These are phyloP conservation scores for Allium cepa DNA, from an alignment of 106 monocot genomes.

Conservation along the genomic window DNA sequence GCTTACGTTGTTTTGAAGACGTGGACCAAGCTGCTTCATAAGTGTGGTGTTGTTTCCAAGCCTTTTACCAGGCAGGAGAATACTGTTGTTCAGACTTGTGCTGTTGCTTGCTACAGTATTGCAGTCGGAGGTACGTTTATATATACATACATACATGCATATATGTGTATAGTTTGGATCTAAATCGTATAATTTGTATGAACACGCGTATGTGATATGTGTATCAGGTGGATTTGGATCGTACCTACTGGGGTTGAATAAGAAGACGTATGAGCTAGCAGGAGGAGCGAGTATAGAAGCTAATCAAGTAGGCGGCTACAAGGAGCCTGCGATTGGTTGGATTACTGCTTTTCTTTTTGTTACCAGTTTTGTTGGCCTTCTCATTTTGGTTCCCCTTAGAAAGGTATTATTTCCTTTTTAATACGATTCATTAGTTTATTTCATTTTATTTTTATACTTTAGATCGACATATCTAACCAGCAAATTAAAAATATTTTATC, in stretches of 20 bases:
- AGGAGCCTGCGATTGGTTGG: conserved; percentile 46
- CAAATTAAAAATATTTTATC: neutral
- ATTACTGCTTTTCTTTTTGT: conserved; percentile 65
- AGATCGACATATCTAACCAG: neutral
- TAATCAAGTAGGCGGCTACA: conserved; percentile 28
- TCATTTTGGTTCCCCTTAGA: conserved; percentile 51
- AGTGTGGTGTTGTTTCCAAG: conserved; percentile 5
- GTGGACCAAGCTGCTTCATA: conserved; percentile 11
- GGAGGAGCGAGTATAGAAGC: conserved; percentile 20
- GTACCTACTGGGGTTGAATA: conserved; percentile 40
- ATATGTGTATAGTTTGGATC: neutral
- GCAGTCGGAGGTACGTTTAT: conserved; percentile 10
- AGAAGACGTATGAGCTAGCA: conserved; percentile 32
- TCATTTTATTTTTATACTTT: neutral
- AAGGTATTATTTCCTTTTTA: conserved; percentile 24
- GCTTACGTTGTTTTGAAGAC: conserved; percentile 14
- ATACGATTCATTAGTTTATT: neutral
- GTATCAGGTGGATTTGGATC: conserved; percentile 44
- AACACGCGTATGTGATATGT: too few relatives aligned
- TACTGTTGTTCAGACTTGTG: conserved; percentile 29
- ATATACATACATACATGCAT: neutral
- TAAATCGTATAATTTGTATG: neutral
- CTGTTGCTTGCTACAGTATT: conserved; percentile 16
- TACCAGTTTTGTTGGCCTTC: conserved; percentile 64
- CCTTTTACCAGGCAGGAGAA: conserved; percentile 33